phyloP scores from a whole-genome alignment of 1,284 basidiomycete genomes.

The Cryptococcus depauperatus region DNA sequence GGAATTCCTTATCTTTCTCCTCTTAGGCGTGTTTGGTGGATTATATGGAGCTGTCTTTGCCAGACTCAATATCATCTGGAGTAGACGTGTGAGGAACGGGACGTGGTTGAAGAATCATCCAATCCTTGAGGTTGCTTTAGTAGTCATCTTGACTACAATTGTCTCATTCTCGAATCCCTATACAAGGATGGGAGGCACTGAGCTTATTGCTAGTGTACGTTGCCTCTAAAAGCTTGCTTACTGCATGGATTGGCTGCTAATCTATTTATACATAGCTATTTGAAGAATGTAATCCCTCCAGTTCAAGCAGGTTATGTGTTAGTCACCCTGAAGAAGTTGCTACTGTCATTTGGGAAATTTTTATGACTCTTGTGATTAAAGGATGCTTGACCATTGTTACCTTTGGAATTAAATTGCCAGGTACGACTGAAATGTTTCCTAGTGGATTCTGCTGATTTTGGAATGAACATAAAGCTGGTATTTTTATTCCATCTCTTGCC shows the following conservation, averaged over 20 bases:
- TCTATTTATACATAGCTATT: conserved; percentile 58
- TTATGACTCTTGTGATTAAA: conserved; percentile 71
- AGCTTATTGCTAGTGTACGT: conserved; percentile 58
- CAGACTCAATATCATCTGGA: conserved; percentile 76
- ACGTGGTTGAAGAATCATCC: conserved; percentile 76
- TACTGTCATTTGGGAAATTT: conserved; percentile 60
- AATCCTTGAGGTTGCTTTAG: conserved; percentile 72
- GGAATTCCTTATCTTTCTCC: conserved; percentile 60
- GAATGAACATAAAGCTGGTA: conserved; percentile 56
- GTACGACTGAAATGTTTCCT: conserved; percentile 14
- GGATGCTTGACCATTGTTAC: conserved; percentile 78
- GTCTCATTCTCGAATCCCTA: conserved; percentile 84
- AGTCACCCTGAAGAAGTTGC: conserved; percentile 58
- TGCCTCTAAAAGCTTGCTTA: not conserved
- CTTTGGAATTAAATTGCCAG: conserved; percentile 83
- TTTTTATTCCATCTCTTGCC: conserved; percentile 93
- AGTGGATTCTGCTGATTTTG: not conserved
- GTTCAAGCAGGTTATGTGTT: conserved; percentile 64
- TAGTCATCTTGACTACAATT: conserved; percentile 58
- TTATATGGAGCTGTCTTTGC: conserved; percentile 92
- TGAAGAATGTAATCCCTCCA: conserved; percentile 63
- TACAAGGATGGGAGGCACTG: conserved; percentile 88
- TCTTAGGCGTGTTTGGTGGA: conserved; percentile 81
- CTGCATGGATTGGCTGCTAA: conserved; percentile 38
- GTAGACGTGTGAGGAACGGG: conserved; percentile 65